These are phyloP conservation scores for Cardamine resedifolia DNA, from an alignment of 345 rosid genomes.

Conservation along the genomic window DNA sequence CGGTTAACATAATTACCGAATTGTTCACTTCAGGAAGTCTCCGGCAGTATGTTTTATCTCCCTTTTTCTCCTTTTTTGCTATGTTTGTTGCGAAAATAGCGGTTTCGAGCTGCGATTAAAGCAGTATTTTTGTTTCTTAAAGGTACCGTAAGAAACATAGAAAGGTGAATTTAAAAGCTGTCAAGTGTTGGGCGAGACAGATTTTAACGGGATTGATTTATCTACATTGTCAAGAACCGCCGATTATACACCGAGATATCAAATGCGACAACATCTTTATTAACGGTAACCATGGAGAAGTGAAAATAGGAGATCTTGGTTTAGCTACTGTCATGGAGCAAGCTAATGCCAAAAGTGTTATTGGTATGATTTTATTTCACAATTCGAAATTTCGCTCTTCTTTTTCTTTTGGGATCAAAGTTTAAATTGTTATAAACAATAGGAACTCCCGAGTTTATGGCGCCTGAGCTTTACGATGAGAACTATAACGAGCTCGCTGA, in stretches of 20 bases:
- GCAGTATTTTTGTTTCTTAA: conserved; percentile 16
- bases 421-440: conserved; percentile 8
- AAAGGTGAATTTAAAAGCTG: conserved; percentile 75
- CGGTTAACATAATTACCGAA: conserved; percentile 86
- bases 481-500: conserved; percentile 76
- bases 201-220: conserved; percentile 71
- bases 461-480: conserved; percentile 84
- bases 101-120: conserved; percentile 18
- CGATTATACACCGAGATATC: conserved; percentile 85
- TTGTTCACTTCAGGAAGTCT: conserved; percentile 90
- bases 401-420: background rate
- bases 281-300: conserved; percentile 92
- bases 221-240: conserved; percentile 78
- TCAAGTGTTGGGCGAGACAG: conserved; percentile 91
- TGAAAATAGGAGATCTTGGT: conserved; percentile 97
- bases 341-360: conserved; percentile 81
- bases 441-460: conserved; percentile 93
- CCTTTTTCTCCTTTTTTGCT: background rate
- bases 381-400: background rate
- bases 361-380: conserved; percentile 50
- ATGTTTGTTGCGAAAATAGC: background rate
- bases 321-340: conserved; percentile 89
- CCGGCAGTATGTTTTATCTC: conserved; percentile 62
- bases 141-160: conserved; percentile 90
- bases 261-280: conserved; percentile 96